Evolutionary conservation across 192 early-diverging fungal genomes (phyloP).

Genomic region (Piromyces finnis): DNA sequence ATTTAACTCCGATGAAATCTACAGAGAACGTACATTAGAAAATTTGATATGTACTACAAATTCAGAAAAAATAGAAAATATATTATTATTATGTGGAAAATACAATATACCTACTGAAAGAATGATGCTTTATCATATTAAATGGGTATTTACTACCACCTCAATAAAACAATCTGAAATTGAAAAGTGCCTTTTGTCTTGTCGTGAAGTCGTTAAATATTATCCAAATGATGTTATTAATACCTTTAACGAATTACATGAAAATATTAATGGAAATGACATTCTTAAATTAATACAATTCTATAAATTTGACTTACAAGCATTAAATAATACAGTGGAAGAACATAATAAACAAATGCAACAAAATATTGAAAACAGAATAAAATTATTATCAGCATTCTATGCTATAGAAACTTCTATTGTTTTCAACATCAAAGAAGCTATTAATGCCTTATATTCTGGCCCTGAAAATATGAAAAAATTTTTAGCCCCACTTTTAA

Average conservation of each 20-base stretch:
- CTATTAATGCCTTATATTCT: not conserved
- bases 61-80: not conserved
- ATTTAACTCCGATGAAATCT: not conserved
- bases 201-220: not conserved
- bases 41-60: not conserved
- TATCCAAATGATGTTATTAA: not conserved
- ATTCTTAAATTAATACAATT: not conserved
- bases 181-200: not conserved
- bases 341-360: not conserved
- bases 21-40: not conserved
- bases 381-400: not conserved
- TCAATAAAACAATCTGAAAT: not conserved
- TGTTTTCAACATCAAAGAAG: not conserved
- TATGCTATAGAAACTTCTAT: not conserved
- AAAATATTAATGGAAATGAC: not conserved
- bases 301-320: not conserved
- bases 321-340: not conserved
- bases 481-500: not conserved
- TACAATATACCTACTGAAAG: not conserved
- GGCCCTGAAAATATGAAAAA: not conserved
- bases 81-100: not conserved
- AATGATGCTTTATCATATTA: not conserved
- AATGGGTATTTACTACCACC: not conserved
- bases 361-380: not conserved
- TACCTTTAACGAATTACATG: not conserved